A percentile compares a stretch with the other conserved stretches of the same genome.
Evolutionary conservation across 768 basidiomycete genomes (phyloP).

Genomic region (Macrocybe gigantea): DNA sequence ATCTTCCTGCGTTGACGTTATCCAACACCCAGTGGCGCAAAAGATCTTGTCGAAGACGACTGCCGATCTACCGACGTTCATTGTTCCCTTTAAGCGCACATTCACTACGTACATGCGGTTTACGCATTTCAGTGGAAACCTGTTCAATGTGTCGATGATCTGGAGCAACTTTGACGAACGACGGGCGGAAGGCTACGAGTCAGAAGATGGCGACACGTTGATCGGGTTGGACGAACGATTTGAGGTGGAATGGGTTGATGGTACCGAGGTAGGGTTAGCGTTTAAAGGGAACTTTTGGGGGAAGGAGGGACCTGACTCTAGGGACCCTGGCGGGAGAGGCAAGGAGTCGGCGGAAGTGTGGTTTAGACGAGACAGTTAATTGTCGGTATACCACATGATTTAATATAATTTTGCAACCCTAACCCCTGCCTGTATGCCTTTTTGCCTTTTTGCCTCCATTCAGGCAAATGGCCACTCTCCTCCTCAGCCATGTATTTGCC

Average conservation of each 20-base stretch:
- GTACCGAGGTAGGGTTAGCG: slow-evolving; percentile 26
- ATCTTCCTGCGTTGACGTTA: slow-evolving; percentile 12
- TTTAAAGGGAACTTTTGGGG: slow-evolving; percentile 37
- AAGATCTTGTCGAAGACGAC: slow-evolving; percentile 19
- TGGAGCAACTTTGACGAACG: slow-evolving; percentile 31
- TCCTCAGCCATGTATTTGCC: slow-evolving; percentile 8
- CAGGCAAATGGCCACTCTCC: slow-evolving; percentile 12
- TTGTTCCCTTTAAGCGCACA: slow-evolving; percentile 26
- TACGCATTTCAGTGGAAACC: slow-evolving; percentile 28
- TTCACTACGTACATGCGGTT: slow-evolving; percentile 32
- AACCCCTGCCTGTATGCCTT: slow-evolving; percentile 3
- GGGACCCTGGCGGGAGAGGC: slow-evolving; percentile 20
- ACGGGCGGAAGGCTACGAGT: slow-evolving; percentile 7
- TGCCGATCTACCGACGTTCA: slow-evolving; percentile 24
- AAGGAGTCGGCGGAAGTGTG: slow-evolving; percentile 34
- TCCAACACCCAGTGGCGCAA: slow-evolving; percentile 19
- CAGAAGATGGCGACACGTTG: slow-evolving; percentile 23
- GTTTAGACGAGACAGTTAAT: slow-evolving; percentile 14
- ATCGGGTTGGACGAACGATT: slow-evolving; percentile 28
- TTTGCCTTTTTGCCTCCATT: not conserved
- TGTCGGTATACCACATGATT: too few relatives aligned
- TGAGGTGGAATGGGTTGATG: slow-evolving; percentile 32
- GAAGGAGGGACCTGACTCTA: slow-evolving; percentile 25
- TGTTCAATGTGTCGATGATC: slow-evolving; percentile 31
- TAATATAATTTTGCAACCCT: slow-evolving; percentile 6